A percentile compares a stretch with the other conserved stretches of the same genome.
phyloP scores from a whole-genome alignment of 192 early-diverging fungal genomes.

The Entomortierella beljakovae region DNA sequence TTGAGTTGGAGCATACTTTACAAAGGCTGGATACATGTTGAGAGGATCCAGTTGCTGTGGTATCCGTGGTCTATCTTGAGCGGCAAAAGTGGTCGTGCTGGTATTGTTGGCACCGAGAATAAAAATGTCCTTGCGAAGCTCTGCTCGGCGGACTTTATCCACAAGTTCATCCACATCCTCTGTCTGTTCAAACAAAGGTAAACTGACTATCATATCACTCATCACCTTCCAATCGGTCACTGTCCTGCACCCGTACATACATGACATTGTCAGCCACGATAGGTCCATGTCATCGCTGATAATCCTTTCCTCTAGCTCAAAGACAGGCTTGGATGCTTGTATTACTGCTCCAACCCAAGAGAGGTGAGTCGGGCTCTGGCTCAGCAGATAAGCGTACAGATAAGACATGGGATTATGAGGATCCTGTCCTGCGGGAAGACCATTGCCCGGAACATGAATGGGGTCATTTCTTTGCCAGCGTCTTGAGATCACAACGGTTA shows the following conservation, averaged over 20 bases:
- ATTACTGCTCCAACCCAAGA: constrained; percentile 59
- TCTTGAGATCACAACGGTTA: constrained; percentile 34
- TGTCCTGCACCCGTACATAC: constrained; percentile 60
- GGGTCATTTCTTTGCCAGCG: constrained; percentile 33
- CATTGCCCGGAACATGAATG: constrained; percentile 12
- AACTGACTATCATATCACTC: constrained; percentile 64
- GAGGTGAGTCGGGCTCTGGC: constrained; percentile 50
- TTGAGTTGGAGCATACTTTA: constrained; percentile 48
- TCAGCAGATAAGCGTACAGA: constrained; percentile 62
- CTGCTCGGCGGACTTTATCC: constrained; percentile 25
- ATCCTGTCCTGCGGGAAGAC: constrained; percentile 37
- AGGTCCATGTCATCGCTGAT: constrained; percentile 64
- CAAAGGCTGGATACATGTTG: constrained; percentile 53
- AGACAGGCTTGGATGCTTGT: constrained; percentile 63
- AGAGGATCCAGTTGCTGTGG: constrained; percentile 45
- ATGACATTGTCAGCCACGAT: constrained; percentile 59
- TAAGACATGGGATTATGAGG: constrained; percentile 37
- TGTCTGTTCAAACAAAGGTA: constrained; percentile 62
- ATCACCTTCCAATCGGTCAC: constrained; percentile 56
- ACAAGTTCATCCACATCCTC: constrained; percentile 46
- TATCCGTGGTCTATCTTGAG: constrained; percentile 17
- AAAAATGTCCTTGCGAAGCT: constrained; percentile 44
- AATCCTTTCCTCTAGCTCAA: constrained; percentile 59
- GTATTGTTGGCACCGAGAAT: neutral
- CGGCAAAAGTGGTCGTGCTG: neutral